Base-by-base conservation (phyloP, 2,329 filamentous ascomycete genomes). In the Neofusicoccum umdonicola region DNA sequence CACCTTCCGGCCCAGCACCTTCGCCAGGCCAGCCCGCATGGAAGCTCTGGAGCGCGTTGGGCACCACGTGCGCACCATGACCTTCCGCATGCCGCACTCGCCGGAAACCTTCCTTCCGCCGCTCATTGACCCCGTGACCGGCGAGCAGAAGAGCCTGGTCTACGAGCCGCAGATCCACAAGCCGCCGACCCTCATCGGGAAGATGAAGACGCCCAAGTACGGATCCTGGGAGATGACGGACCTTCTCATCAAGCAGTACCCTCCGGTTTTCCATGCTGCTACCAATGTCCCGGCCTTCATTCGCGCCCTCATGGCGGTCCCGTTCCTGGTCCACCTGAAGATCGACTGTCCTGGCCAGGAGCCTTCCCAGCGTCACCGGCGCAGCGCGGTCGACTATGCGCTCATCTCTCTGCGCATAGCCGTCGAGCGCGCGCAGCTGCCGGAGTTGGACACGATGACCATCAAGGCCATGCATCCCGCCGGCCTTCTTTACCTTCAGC, bases 261-360 rank as follows among this genome's bases (percentile, higher is more conserved):
- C 92, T 61, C 91, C 93, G 5, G 80, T 96, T 2, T 96, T 96
- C 79, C 93, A 97, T 73, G 91, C 92, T 6, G 91, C 93, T 7
- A 94, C 91, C 66, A 95, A 97, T 73, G 89, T 96, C 6, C 86
- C 90, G 4, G 90, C 91, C 44, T 96, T 97, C 79, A 88, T 94
- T 70, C 84, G 87, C 68, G 90, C 90, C 56, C 82, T 96, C 73
- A 85, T 84, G 41, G 81, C 88, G 67, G 76, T 96, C 71, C 80
- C 86, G 65, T 90, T 89, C 70, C 81, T 97, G 71, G 82, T 86
- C 51, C 90, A 94, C 74, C 82, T 97, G 66, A 89, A 86, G 56
- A 85, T 96, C 73, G 88, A 87, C 66, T 95, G 91, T 69, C 90
- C 91, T 4, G 89, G 87, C 42, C 90, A 93, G 75, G 82, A 88